A percentile compares a stretch with the other conserved stretches of the same genome.
Conservation (phyloP, 208 protist species). For the Tritrichomonas foetus region DNA sequence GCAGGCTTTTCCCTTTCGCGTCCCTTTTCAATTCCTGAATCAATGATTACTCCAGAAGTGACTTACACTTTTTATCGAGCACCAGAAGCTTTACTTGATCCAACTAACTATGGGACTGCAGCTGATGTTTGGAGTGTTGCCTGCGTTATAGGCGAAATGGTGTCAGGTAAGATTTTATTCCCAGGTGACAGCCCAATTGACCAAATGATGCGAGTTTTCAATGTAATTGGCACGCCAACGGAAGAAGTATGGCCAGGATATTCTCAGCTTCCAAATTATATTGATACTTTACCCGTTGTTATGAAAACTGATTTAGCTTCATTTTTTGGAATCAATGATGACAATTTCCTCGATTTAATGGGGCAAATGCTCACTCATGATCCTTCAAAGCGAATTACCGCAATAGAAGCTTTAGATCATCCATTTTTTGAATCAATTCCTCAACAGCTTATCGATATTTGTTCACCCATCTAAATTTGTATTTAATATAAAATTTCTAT, state of each 20-base stretch:
- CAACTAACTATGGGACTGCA: conserved; percentile 44
- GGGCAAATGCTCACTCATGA: too few relatives aligned
- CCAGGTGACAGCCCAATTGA: conserved; percentile 53
- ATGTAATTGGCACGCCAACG: neutral
- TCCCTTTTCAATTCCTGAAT: conserved; percentile 54
- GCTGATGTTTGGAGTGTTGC: conserved; percentile 58
- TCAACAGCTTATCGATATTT: too few relatives aligned
- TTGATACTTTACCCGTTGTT: too few relatives aligned
- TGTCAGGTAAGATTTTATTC: conserved; percentile 45
- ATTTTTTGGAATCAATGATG: too few relatives aligned
- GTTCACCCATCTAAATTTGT: too few relatives aligned
- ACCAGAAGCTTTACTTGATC: conserved; percentile 54
- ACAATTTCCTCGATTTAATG: too few relatives aligned
- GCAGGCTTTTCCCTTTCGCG: conserved; percentile 66
- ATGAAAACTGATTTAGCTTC: too few relatives aligned
- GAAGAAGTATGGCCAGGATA: conserved; percentile 23
- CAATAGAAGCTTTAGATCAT: too few relatives aligned
- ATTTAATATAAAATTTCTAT: too few relatives aligned
- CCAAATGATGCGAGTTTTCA: conserved; percentile 48
- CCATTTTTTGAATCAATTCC: too few relatives aligned
- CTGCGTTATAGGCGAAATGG: conserved; percentile 57
- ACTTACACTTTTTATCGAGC: conserved; percentile 58
- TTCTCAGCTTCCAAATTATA: too few relatives aligned
- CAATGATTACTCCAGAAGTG: neutral
- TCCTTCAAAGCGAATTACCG: too few relatives aligned